These are phyloP conservation scores for Saccharomycopsis vini DNA, from an alignment of 805 yeast genomes.

Conservation along the genomic window DNA sequence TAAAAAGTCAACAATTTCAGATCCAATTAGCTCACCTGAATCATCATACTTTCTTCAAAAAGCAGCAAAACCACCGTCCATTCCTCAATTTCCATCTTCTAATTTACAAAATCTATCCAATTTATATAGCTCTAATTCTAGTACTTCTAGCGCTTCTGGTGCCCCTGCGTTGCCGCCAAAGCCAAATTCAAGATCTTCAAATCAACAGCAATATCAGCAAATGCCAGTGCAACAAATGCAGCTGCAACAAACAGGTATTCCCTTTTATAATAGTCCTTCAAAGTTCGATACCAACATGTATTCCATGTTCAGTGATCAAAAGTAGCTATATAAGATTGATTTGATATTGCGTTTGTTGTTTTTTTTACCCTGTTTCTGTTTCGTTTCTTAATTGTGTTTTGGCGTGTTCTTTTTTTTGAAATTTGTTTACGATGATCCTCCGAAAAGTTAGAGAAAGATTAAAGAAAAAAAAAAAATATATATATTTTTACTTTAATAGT, in stretches of 20 bases:
- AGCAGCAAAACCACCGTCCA: slow-evolving; percentile 9
- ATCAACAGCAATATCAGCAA: slow-evolving; percentile 20
- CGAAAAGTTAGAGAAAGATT: too few relatives aligned
- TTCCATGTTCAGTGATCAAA: slow-evolving; percentile 22
- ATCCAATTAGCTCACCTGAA: slow-evolving; percentile 10
- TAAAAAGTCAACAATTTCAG: slow-evolving; percentile 8
- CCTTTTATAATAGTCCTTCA: slow-evolving; percentile 42
- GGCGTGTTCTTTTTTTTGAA: neutral
- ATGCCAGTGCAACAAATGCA: slow-evolving; percentile 23
- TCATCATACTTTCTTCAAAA: slow-evolving; percentile 3
- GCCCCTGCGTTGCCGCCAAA: slow-evolving; percentile 16
- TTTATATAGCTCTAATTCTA: neutral
- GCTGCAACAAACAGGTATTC: slow-evolving; percentile 27
- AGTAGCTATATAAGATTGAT: too few relatives aligned
- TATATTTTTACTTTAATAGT: too few relatives aligned
- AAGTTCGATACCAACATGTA: slow-evolving; percentile 42
- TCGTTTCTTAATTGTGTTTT: neutral
- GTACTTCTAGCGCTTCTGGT: neutral
- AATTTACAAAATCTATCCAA: slow-evolving; percentile 1
- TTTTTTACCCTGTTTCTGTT: neutral
- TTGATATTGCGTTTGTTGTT: neutral
- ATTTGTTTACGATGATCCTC: too few relatives aligned
- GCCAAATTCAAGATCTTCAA: neutral
- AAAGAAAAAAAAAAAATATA: too few relatives aligned
- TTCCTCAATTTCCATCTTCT: slow-evolving; percentile 1